These are phyloP conservation scores for Aspergillus sclerotioniger DNA, from an alignment of 495 filamentous ascomycete genomes.

Conservation along the genomic window DNA sequence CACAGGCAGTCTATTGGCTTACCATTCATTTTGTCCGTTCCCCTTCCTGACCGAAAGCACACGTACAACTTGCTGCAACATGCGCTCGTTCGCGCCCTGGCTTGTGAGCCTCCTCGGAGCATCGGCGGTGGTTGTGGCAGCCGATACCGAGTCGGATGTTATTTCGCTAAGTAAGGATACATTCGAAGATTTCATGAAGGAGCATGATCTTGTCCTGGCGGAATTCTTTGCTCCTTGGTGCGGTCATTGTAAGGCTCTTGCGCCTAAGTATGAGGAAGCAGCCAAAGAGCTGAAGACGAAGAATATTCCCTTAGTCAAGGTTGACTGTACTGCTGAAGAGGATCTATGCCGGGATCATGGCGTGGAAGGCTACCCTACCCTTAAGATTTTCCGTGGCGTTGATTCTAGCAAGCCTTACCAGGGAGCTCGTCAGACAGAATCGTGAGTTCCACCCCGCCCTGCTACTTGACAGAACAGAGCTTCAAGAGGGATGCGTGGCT, in stretches of 20 bases:
- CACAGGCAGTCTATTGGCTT: background rate
- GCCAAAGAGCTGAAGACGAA: slow-evolving; percentile 94
- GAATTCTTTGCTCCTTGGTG: slow-evolving; percentile 99
- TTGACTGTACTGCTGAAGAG: slow-evolving; percentile 94
- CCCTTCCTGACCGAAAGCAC: too few species aligned
- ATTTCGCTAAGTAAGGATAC: slow-evolving; percentile 78
- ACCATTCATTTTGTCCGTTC: background rate
- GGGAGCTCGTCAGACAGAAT: slow-evolving; percentile 84
- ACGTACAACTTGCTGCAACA: slow-evolving; percentile 31
- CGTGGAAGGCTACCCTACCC: slow-evolving; percentile 94
- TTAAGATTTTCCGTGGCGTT: slow-evolving; percentile 97
- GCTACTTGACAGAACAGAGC: too few species aligned
- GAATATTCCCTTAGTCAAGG: slow-evolving; percentile 85
- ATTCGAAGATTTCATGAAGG: slow-evolving; percentile 80
- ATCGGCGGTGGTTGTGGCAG: slow-evolving; percentile 55
- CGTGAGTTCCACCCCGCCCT: slow-evolving; percentile 54
- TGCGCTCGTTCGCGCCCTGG: slow-evolving; percentile 56
- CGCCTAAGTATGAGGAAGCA: slow-evolving; percentile 88
- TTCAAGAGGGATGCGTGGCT: background rate
- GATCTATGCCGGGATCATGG: slow-evolving; percentile 87
- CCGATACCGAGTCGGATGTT: slow-evolving; percentile 67
- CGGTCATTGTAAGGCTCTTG: slow-evolving; percentile 96
- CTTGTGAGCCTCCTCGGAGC: slow-evolving; percentile 61
- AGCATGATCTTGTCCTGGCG: slow-evolving; percentile 84
- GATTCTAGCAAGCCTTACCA: slow-evolving; percentile 80